These are phyloP conservation scores for Thecaphora frezii DNA, from an alignment of 1,284 basidiomycete species.

Conservation along the genomic window DNA sequence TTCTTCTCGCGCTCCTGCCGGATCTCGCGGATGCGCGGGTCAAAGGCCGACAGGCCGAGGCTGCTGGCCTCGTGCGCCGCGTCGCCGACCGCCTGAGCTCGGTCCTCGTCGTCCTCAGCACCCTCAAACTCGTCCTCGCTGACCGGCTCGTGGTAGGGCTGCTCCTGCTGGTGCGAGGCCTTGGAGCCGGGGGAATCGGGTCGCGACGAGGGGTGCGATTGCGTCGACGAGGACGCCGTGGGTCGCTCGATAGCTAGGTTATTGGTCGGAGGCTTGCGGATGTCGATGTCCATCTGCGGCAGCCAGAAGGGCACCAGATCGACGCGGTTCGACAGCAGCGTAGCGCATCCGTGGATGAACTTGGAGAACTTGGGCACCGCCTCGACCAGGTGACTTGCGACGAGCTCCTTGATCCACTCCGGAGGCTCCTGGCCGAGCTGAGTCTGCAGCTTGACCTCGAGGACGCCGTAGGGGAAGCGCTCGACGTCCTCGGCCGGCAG, in stretches of 20 bases:
- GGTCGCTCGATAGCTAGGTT: slow-evolving; percentile 54
- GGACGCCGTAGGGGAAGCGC: slow-evolving; percentile 92
- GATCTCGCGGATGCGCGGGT: slow-evolving; percentile 52
- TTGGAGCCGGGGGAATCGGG: slow-evolving; percentile 42
- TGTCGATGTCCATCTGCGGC: slow-evolving; percentile 75
- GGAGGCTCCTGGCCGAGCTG: slow-evolving; percentile 95
- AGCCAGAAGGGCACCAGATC: slow-evolving; percentile 99
- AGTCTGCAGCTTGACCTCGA: slow-evolving; percentile 97
- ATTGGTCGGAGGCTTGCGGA: slow-evolving; percentile 42
- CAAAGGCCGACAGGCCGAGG: slow-evolving; percentile 50
- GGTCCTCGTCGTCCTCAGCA: slow-evolving; percentile 38
- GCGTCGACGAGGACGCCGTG: slow-evolving; percentile 13
- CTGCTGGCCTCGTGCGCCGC: slow-evolving; percentile 50
- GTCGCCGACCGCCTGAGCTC: slow-evolving; percentile 25
- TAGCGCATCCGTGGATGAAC: slow-evolving; percentile 97
- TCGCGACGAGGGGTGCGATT: slow-evolving; percentile 33
- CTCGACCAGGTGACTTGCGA: slow-evolving; percentile 79
- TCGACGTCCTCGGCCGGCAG: slow-evolving; percentile 72
- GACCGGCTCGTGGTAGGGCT: slow-evolving; percentile 54
- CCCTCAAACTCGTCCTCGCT: slow-evolving; percentile 55
- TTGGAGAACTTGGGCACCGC: slow-evolving; percentile 69
- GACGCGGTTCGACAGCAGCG: slow-evolving; percentile 86
- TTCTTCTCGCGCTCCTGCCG: slow-evolving; percentile 54
- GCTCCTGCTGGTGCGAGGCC: slow-evolving; percentile 5
- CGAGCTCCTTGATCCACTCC: slow-evolving; percentile 91